phyloP scores from a whole-genome alignment of 805 yeast genomes.

The Yamadazyma phyllophila region DNA sequence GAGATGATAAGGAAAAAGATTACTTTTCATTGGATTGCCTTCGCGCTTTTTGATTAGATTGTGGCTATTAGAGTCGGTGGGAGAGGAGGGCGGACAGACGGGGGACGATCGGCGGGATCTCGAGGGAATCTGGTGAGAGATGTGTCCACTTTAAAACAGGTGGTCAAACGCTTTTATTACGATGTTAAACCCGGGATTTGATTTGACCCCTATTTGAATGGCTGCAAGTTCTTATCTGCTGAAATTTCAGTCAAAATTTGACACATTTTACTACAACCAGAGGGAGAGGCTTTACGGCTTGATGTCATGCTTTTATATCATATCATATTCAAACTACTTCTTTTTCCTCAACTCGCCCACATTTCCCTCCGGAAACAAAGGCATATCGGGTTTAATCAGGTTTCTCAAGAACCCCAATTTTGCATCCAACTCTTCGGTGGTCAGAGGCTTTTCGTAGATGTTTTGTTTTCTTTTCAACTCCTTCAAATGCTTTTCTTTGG shows the following conservation, averaged over 20 bases:
- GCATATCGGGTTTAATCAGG: slow-evolving; percentile 15
- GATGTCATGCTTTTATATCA: no score
- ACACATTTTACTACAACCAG: no score
- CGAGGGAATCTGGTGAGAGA: neutral
- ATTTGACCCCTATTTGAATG: no score
- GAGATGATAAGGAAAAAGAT: slow-evolving; percentile 6
- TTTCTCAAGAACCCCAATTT: slow-evolving; percentile 23
- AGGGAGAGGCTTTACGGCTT: no score
- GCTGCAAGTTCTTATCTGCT: no score
- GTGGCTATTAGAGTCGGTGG: neutral
- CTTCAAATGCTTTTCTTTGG: slow-evolving; percentile 15
- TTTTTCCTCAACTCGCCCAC: neutral
- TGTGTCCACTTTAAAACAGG: neutral
- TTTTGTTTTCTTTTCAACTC: slow-evolving; percentile 22
- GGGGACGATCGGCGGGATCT: neutral
- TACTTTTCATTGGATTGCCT: slow-evolving; percentile 8
- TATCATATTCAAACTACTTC: neutral
- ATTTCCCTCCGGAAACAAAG: slow-evolving; percentile 13
- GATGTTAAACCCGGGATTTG: no score
- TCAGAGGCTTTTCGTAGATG: slow-evolving; percentile 31
- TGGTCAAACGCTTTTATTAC: neutral
- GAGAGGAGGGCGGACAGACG: neutral
- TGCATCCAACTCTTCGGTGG: slow-evolving; percentile 34
- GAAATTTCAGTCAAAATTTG: no score
- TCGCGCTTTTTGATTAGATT: slow-evolving; percentile 1